Evolutionary conservation across 371 early-diverging fungal genomes (phyloP), one percentile per base, ranked within the genome.

Genomic region (Rhizopus sp.): DNA sequence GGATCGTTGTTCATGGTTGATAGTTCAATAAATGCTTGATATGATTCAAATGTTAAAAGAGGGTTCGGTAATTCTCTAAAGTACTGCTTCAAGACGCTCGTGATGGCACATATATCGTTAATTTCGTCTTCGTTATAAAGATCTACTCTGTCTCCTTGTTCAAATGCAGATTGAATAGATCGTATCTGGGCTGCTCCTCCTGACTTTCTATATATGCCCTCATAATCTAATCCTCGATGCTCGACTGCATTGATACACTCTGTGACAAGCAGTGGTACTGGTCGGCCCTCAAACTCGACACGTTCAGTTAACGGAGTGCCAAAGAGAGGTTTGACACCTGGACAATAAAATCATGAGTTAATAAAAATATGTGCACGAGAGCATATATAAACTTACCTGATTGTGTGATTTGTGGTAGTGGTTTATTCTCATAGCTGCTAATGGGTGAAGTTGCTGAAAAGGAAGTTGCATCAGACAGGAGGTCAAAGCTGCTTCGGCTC

Each of bases 11-110:
- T 37, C 46, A 62, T 59, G 1, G 61, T 55, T 8, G 83, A 70
- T 2, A 84, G 80, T 13, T 86, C 81, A 47, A 95, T 81, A 65
- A 95, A 95, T 15, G 85, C 64, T 4, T 74, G 68, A 63, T 94
- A 89, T 7, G 90, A 74, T 39, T 89, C 88, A 69, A 70, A 89
- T 0, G 96, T 93, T 52, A 98, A 72, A 17, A 98, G 64, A 3
- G 99, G 99, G 50, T 94, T 89, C 0, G 97, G 96, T 63, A 97
- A 59, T 38, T 93, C 93, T 38, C 99, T 84, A 48, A 98, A 85
- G 62, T 95, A 98, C 64, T 96, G 96, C 68, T 96, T 97, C 52
- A 98, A 78, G 10, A 96, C 86, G 57, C 96, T 94, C 2, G 99
- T 96, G 16, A 96, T 83, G 8, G 88, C 81, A 50, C 86, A 79